Evolutionary conservation across 75 land plant species (phyloP), one percentile per base, ranked within the genome.

Genomic region (Selaginella moellendorffii): DNA sequence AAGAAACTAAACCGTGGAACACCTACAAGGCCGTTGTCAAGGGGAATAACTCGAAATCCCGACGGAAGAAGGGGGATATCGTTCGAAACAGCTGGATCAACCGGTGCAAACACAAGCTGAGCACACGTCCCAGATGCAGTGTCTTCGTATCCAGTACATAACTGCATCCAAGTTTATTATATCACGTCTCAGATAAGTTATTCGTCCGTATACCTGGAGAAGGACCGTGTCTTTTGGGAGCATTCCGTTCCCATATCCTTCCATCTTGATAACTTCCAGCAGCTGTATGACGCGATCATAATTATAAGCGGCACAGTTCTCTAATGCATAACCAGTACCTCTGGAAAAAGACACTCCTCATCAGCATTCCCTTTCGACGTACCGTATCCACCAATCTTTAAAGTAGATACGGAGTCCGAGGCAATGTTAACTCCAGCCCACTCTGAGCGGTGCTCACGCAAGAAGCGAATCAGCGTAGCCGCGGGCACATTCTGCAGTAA

Each of bases 401-500:
- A 36, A 36, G 46, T 36, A 14, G 46, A 36, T 14, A 36, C 46
- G 46, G 62, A 66, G 46, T 62, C 42, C 14, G 63, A 42, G 51
- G 29, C 77, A 30, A 59, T 42, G 23, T 24, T 52, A 67, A 53
- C 52, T 26, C 71, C 76, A 26, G 76, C 76, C 78, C 76, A 76
- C 30, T 76, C 78, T 9, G 78, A 76, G 12, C 78, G 61, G 28
- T 76, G 78, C 24, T 76, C 78, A 17, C 76, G 63, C 30, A 76
- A 61, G 28, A 76, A 76, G n/a, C 78, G 28, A 26, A 73, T 29
- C 14, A 76, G 31, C n/a, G 64, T 18, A 24, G 65, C 77, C 36
- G 78, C 65, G 24, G 76, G 65, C 25, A 76, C 78, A 67, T 73
- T 73, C 76, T 72, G n/a, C n/a, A n/a, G n/a, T n/a, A n/a, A n/a